Evolutionary conservation across 140 eudicot species (phyloP).

Genomic region (Flaveria floridana): DNA sequence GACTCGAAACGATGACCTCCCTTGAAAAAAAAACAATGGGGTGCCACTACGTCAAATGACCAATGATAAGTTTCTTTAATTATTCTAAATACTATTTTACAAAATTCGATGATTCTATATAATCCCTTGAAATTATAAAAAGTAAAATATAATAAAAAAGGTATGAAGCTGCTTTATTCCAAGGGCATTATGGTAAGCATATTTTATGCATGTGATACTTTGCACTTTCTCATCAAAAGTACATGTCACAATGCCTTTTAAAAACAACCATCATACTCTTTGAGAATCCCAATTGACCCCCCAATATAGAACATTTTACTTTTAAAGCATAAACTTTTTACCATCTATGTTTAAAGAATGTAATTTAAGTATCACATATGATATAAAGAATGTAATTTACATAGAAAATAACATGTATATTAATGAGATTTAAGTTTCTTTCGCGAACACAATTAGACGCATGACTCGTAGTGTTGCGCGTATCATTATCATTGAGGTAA

Average conservation of each 20-base stretch:
- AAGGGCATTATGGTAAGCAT: constrained; percentile 31
- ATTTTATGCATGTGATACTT: constrained; percentile 34
- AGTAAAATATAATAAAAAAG: background rate
- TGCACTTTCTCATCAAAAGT: constrained; percentile 29
- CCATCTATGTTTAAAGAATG: background rate
- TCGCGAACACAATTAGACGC: too few species aligned
- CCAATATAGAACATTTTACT: constrained; percentile 15
- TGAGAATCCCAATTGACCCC: background rate
- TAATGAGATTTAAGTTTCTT: too few species aligned
- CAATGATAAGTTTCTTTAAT: too few species aligned
- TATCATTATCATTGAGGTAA: too few species aligned
- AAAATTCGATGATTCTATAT: background rate
- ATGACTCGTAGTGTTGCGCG: too few species aligned
- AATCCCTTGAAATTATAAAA: background rate
- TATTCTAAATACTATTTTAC: background rate
- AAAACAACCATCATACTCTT: constrained; percentile 15
- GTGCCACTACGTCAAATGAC: too few species aligned
- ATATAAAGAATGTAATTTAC: too few species aligned
- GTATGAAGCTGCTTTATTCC: constrained; percentile 29
- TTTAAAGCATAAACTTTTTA: constrained; percentile 17
- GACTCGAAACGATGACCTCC: too few species aligned
- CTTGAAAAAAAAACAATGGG: too few species aligned
- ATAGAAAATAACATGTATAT: too few species aligned
- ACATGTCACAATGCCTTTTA: constrained; percentile 17
- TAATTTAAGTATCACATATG: too few species aligned